Evolutionary conservation across 176 grass and related monocot species (phyloP).

Genomic region (Chrysopogon serrulatus): DNA sequence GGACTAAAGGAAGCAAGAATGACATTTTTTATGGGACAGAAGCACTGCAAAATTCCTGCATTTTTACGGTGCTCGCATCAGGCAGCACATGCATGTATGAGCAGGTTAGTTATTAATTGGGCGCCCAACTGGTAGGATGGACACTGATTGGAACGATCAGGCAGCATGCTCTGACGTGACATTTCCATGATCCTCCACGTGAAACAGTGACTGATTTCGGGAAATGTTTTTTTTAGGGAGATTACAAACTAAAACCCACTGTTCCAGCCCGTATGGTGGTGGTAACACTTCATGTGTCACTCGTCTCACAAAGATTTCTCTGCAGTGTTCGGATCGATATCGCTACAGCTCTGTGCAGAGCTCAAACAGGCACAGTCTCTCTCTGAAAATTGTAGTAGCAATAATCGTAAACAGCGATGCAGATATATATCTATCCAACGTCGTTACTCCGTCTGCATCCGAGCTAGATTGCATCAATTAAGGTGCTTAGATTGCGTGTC

Average conservation of each 20-base stretch:
- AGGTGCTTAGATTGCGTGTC: neutral
- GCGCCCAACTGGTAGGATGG: neutral
- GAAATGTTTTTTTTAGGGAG: neutral
- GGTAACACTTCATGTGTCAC: neutral
- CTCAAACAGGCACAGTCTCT: neutral
- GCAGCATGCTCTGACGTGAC: slow-evolving; percentile 12
- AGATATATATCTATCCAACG: neutral
- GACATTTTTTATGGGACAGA: too few species aligned
- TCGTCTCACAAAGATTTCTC: neutral
- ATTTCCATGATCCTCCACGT: slow-evolving; percentile 5
- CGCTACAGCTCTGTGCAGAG: neutral
- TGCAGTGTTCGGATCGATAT: neutral
- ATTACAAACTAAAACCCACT: neutral
- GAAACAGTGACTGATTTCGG: slow-evolving; percentile 4
- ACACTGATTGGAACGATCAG: neutral
- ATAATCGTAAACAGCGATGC: neutral
- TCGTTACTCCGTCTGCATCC: neutral
- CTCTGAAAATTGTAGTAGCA: neutral
- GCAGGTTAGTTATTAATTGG: neutral
- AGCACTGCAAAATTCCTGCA: neutral
- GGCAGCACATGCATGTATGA: neutral
- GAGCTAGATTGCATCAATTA: neutral
- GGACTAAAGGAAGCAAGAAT: too few species aligned
- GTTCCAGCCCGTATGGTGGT: neutral
- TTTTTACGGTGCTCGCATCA: neutral